phyloP scores from a whole-genome alignment of 495 filamentous ascomycete species.

The Lophiotrema nucula region DNA sequence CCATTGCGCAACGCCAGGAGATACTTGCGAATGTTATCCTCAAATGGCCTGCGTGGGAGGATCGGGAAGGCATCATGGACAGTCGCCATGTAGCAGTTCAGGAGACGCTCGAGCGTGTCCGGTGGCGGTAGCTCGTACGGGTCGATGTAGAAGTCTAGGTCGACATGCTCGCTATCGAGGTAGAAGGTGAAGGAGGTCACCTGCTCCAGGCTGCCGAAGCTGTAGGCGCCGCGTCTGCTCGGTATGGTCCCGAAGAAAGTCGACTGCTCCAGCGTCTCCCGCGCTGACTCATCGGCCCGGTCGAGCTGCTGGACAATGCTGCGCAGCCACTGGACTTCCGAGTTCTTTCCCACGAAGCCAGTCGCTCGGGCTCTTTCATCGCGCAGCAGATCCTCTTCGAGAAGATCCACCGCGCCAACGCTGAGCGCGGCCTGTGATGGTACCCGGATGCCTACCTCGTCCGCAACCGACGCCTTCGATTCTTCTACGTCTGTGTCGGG shows the following conservation, averaged over 20 bases:
- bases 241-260: conserved; percentile 45
- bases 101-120: conserved; percentile 50
- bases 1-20: not conserved
- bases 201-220: conserved; percentile 4
- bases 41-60: conserved; percentile 54
- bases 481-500: not conserved
- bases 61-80: conserved; percentile 63
- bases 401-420: conserved; percentile 5
- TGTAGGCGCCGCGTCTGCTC: conserved; percentile 32
- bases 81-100: conserved; percentile 55
- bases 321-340: conserved; percentile 60
- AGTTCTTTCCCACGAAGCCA: conserved; percentile 60
- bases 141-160: conserved; percentile 43
- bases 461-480: not conserved
- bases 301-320: conserved; percentile 33
- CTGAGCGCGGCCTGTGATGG: not conserved
- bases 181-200: conserved; percentile 21
- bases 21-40: conserved; percentile 45
- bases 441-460: not conserved
- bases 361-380: conserved; percentile 46
- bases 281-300: not conserved
- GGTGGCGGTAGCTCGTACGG: conserved; percentile 50
- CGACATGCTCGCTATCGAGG: conserved; percentile 24
- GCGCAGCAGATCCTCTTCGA: conserved; percentile 52
- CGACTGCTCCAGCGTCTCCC: not conserved